Percentiles rank a stretch among this genome's conserved stretches.
These are phyloP conservation scores for Colletotrichum viniferum DNA, from an alignment of 2,329 filamentous ascomycete genomes.

Conservation along the genomic window DNA sequence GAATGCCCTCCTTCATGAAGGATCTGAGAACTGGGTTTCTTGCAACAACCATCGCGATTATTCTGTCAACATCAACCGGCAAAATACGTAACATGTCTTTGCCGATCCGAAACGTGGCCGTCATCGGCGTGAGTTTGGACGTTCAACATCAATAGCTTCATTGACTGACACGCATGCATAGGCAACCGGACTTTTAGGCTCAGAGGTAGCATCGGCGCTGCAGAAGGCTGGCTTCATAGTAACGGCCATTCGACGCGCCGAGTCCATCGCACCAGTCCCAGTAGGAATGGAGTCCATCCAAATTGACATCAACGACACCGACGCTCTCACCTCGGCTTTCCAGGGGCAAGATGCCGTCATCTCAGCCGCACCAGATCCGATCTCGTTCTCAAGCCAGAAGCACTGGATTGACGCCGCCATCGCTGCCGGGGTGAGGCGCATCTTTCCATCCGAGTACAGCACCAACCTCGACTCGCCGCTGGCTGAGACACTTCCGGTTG, in stretches of 20 bases:
- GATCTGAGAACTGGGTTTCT: not conserved
- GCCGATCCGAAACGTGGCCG: not conserved
- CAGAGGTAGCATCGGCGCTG: conserved; percentile 31
- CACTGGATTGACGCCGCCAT: conserved; percentile 57
- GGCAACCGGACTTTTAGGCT: conserved; percentile 38
- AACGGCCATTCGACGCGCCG: conserved; percentile 37
- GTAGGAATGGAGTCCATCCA: conserved; percentile 32
- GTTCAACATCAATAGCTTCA: not conserved
- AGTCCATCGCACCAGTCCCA: conserved; percentile 43
- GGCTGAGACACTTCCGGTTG: conserved; percentile 22
- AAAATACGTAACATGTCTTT: not conserved
- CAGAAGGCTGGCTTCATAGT: conserved; percentile 36
- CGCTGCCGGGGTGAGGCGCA: conserved; percentile 56
- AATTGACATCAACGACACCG: conserved; percentile 37
- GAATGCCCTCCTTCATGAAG: not conserved
- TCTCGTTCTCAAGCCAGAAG: conserved; percentile 44
- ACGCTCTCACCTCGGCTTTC: conserved; percentile 56
- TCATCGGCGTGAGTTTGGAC: not conserved
- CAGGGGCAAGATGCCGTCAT: conserved; percentile 61
- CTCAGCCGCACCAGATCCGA: conserved; percentile 44
- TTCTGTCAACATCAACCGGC: accelerated
- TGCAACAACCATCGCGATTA: not conserved
- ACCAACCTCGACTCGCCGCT: conserved; percentile 31
- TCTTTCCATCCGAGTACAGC: conserved; percentile 57
- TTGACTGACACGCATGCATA: not conserved